Base-by-base conservation (phyloP, 768 basidiomycete genomes). In the Boletus pseudo-olivaceus region DNA sequence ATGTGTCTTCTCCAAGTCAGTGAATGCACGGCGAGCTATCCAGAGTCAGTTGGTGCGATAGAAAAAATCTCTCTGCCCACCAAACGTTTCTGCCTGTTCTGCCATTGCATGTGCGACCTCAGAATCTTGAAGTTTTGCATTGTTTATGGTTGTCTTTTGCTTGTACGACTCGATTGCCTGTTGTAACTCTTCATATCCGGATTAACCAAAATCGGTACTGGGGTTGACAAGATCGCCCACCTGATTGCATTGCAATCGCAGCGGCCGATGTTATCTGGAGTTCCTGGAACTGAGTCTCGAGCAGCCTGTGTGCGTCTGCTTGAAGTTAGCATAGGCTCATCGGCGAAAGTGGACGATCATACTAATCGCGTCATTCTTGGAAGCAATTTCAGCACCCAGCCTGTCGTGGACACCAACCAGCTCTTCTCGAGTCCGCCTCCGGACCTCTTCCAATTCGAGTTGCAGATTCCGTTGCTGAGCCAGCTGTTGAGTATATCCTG, bases 51-150 rank as follows among this genome's bases (percentile, higher is more conserved):
- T 23, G 15, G 37, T 48, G 54, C 41, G 20, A 41, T 15, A 34
- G 20, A 55, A n/a, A n/a, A 10, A 6, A 15, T 39, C 1, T 39
- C 7, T 19, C 14, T 48, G 35, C 75, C 48, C 54, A 89, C 89
- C 76, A 60, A 80, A 77, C 5, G 81, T 77, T 68, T 89, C 88
- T 4, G 79, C 80, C 15, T 85, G 80, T 44, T 82, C 79, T 14
- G 80, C 78, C 60, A 83, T 88, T 7, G 81, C 85, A 43, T 81
- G 76, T 7, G 81, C 82, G 47, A 88, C 82, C 62, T 91, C 88
- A 1, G 83, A 78, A 12, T 80, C 80, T 65, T 90, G 85, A 20
- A 88, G 76, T 10, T 80, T 79, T 42, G 78, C 77, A 30, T 82
- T 78, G 53, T 82, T 82, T 1, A 76, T 72, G 46, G 80, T 76